phyloP scores from a whole-genome alignment of 2,329 filamentous ascomycete species.

The Neopestalotiopsis clavispora region DNA sequence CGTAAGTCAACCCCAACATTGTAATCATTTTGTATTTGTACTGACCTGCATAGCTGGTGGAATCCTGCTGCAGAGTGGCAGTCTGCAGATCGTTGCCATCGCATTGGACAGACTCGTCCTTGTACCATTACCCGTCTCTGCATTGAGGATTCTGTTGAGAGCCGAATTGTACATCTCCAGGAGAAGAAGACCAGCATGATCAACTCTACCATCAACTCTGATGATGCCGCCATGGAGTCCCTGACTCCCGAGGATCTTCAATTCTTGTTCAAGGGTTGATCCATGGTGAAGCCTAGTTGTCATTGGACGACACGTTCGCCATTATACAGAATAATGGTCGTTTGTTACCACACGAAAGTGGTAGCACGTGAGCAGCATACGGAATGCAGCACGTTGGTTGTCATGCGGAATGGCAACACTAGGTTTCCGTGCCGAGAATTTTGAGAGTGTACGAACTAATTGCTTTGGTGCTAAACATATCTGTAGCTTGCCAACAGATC shows the following conservation, averaged over 20 bases:
- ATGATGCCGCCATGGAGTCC: conserved; percentile 89
- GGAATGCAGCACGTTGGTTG: conserved; percentile 1
- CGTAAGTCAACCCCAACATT: conserved; percentile 61
- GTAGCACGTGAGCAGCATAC: not conserved
- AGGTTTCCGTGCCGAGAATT: not conserved
- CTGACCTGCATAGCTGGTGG: conserved; percentile 75
- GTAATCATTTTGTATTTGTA: not conserved
- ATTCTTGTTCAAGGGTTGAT: conserved; percentile 83
- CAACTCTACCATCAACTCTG: conserved; percentile 92
- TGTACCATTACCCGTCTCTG: conserved; percentile 94
- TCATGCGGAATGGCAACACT: not conserved
- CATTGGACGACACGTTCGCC: not conserved
- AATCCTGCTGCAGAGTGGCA: conserved; percentile 99
- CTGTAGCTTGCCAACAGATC: no score
- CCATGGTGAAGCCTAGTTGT: not conserved
- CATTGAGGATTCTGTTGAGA: conserved; percentile 97
- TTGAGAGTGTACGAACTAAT: not conserved
- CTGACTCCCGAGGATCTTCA: conserved; percentile 91
- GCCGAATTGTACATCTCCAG: conserved; percentile 91
- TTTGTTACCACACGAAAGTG: not conserved
- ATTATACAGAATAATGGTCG: not conserved
- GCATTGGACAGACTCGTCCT: conserved; percentile 91
- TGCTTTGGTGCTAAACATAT: no score
- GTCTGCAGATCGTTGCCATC: conserved; percentile 90
- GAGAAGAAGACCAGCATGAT: conserved; percentile 99